phyloP scores from a whole-genome alignment of 176 grass and related monocot genomes.

The Oryza meyeriana region DNA sequence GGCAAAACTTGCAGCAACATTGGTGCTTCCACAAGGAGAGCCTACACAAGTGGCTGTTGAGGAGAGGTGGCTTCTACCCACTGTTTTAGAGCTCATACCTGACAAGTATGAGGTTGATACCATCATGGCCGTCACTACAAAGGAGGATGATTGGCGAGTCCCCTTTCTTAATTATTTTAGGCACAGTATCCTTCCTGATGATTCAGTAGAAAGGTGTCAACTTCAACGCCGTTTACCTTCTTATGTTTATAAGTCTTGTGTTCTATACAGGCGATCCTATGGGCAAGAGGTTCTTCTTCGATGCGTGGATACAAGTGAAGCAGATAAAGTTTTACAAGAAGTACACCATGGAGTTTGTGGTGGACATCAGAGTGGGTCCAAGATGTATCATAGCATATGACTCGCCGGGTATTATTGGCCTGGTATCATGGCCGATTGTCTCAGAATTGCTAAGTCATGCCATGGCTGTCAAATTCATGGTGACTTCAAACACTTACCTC shows the following conservation, averaged over 20 bases:
- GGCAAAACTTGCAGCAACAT: neutral
- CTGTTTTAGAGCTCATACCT: neutral
- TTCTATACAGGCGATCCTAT: too few relatives aligned
- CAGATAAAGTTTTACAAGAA: neutral
- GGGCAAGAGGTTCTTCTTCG: neutral
- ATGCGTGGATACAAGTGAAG: too few relatives aligned
- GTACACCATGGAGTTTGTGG: neutral
- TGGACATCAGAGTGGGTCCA: neutral
- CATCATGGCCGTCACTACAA: fast-evolving
- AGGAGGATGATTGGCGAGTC: neutral
- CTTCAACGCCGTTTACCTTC: neutral
- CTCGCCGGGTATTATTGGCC: too few relatives aligned
- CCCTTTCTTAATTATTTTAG: neutral
- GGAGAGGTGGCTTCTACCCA: neutral
- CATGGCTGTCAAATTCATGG: too few relatives aligned
- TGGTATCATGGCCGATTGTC: too few relatives aligned
- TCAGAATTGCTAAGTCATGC: too few relatives aligned
- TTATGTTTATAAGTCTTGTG: neutral
- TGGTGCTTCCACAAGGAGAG: neutral
- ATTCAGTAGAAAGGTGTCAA: neutral
- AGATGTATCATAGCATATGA: too few relatives aligned
- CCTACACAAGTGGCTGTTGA: fast-evolving
- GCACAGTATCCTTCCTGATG: neutral
- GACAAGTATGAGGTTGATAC: neutral
- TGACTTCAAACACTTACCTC: too few relatives aligned